Conservation (phyloP, 768 basidiomycete genomes). For the Tylopilus felleus region DNA sequence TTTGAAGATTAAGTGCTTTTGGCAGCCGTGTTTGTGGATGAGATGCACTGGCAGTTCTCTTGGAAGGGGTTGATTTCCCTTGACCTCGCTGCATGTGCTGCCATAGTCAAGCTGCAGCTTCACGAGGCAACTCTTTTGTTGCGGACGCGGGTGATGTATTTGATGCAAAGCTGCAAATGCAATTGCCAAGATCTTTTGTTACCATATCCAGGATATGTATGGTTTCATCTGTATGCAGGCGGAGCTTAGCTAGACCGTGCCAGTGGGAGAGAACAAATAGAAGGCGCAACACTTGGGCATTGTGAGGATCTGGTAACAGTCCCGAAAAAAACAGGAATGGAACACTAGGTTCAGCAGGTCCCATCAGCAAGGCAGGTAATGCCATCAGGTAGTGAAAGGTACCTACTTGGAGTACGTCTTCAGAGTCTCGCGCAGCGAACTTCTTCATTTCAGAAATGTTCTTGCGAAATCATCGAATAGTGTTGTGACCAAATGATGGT, state of each 20-base stretch:
- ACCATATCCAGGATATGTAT: neutral
- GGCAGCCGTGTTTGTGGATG: neutral
- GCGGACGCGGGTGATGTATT: neutral
- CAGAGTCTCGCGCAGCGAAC: neutral
- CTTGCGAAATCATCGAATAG: neutral
- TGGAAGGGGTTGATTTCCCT: neutral
- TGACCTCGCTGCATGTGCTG: neutral
- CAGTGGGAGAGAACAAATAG: neutral
- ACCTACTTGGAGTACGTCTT: neutral
- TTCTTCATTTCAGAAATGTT: slow-evolving; percentile 1
- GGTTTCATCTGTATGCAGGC: neutral
- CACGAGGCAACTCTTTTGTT: neutral
- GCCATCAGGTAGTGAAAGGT: no score
- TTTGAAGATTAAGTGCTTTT: neutral
- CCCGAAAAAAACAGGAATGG: neutral
- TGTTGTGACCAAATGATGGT: neutral
- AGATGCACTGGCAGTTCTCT: no score
- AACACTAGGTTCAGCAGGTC: no score
- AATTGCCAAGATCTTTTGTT: neutral
- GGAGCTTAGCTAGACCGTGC: neutral
- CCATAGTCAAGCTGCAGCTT: neutral
- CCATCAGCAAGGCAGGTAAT: no score
- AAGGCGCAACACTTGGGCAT: neutral
- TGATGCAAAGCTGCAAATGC: neutral
- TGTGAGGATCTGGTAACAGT: neutral